Evolutionary conservation across 1,284 basidiomycete genomes (phyloP), one percentile per base, ranked within the genome.

Genomic region (Jaminaea rosea): DNA sequence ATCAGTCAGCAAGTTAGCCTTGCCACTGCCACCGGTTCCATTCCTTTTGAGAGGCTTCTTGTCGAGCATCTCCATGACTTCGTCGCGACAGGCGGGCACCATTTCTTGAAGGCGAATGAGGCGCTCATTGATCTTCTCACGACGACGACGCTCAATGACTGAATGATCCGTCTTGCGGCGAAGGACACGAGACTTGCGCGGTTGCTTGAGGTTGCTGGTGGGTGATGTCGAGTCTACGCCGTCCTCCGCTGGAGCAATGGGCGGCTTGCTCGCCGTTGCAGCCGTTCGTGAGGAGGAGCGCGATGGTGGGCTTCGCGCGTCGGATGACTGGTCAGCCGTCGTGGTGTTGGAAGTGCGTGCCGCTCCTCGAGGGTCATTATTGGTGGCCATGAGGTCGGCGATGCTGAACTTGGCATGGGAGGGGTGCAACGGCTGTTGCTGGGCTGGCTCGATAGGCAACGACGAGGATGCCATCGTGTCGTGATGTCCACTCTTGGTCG

Each of bases 111-210:
- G 48, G 13, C 55, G 46, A 31, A 72, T 58, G 7, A 73, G 63
- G 45, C 67, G 65, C 47, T 73, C 70, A 53, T 73, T 73, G 62
- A 73, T 73, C 60, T 73, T 73, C 41, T 71, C 68, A 17, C 72
- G 46, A 9, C 72, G 52, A 17, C 70, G 59, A 8, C 72, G 47
- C 51, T 73, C 72, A 41, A 73, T 73, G 52, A 72, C 55, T 17
- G 64, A 67, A 49, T 73, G 72, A 41, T 65, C 62, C 26, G 70
- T 73, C 58, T 71, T 73, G 48, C 70, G 63, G 27, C 63, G 50
- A 42, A 66, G 55, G 19, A 64, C 56, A 10, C 69, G 58, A 9
- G 64, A 60, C 23, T 63, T 62, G 45, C 66, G 61, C 28, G n/a
- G n/a, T 47, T 49, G n/a, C 36, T 56, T 26, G 39, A 23, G 5